phyloP scores from a whole-genome alignment of 78 protist genomes.

The Dictyostelium citrinum region DNA sequence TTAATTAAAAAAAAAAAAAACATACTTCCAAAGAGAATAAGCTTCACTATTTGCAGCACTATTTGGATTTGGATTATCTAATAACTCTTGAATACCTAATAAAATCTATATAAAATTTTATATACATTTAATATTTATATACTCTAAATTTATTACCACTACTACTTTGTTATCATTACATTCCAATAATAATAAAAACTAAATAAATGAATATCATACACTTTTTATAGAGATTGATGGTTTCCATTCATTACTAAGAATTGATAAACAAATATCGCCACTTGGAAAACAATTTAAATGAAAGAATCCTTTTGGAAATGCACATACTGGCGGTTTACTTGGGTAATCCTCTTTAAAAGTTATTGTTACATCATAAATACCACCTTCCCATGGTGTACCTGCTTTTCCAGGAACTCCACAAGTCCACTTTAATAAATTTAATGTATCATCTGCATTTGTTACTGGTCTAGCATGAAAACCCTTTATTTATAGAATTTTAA shows the following conservation, averaged over 20 bases:
- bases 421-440: constrained; percentile 85
- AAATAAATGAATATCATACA: not conserved
- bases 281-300: constrained; percentile 89
- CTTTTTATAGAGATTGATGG: constrained; percentile 94
- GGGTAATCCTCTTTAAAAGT: constrained; percentile 96
- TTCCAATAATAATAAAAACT: no score
- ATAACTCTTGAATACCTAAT: constrained; percentile 95
- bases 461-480: constrained; percentile 85
- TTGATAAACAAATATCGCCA: constrained; percentile 95
- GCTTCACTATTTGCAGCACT: constrained; percentile 95
- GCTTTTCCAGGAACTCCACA: constrained; percentile 94
- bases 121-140: no score
- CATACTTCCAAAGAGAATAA: constrained; percentile 49
- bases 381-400: constrained; percentile 95
- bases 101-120: constrained; percentile 80
- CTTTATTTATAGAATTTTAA: constrained; percentile 36
- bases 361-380: constrained; percentile 82
- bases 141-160: no score
- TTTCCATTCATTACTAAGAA: constrained; percentile 96
- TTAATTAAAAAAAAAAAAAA: not conserved
- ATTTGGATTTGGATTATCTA: constrained; percentile 92
- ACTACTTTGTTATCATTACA: no score
- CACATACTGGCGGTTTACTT: constrained; percentile 90
- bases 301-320: constrained; percentile 58
- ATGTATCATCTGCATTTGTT: constrained; percentile 72